Evolutionary conservation across 495 filamentous ascomycete genomes (phyloP).

Genomic region (Penicillium taxi): DNA sequence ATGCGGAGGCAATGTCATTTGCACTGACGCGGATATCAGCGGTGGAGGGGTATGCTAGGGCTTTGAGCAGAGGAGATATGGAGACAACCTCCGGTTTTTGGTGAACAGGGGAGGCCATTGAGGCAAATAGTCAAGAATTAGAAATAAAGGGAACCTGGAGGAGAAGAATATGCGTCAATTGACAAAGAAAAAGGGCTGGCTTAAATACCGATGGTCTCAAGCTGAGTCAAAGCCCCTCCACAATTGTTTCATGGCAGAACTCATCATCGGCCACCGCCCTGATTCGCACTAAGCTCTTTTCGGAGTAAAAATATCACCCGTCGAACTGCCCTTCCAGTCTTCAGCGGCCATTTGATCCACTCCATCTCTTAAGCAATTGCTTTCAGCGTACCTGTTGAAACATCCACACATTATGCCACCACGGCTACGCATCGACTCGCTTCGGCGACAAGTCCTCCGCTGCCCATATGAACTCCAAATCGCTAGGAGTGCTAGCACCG

Average conservation of each 20-base stretch:
- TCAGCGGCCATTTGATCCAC: conserved; percentile 16
- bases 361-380: conserved; percentile 9
- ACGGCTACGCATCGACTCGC: conserved; percentile 33
- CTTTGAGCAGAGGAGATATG: conserved; percentile 73
- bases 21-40: conserved; percentile 51
- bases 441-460: conserved; percentile 28
- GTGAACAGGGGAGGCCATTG: conserved; percentile 6
- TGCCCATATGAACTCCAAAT: conserved; percentile 31
- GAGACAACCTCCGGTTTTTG: conserved; percentile 45
- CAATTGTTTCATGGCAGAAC: conserved; percentile 5
- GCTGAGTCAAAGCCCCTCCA: conserved; percentile 14
- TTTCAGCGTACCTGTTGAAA: conserved; percentile 1
- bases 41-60: conserved; percentile 61
- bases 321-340: conserved; percentile 11
- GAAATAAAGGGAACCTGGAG: background rate
- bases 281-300: conserved; percentile 8
- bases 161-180: conserved; percentile 1
- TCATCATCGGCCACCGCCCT: conserved; percentile 14
- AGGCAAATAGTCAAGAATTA: background rate
- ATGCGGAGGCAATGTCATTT: conserved; percentile 75
- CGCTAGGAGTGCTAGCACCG: conserved; percentile 27
- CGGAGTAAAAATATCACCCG: conserved; percentile 23
- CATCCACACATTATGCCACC: conserved; percentile 36
- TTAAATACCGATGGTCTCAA: background rate
- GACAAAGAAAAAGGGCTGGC: background rate